phyloP scores from a whole-genome alignment of 345 rosid genomes.

The Punica granatum region DNA sequence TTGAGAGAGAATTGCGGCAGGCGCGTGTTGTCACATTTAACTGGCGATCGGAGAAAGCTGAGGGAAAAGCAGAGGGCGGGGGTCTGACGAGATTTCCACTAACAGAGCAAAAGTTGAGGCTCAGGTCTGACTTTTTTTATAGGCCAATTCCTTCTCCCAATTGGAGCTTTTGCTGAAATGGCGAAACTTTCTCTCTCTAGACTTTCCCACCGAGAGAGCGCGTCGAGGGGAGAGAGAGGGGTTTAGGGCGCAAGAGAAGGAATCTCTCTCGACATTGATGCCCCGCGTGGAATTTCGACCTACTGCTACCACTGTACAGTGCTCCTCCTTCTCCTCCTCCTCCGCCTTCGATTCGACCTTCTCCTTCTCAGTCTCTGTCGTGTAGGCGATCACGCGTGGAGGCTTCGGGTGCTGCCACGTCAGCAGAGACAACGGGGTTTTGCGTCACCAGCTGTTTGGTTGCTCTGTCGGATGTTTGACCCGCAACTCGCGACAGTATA shows the following conservation, averaged over 20 bases:
- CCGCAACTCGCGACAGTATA: background rate
- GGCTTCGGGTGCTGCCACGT: slow-evolving; percentile 2
- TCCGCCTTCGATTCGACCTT: too few relatives aligned
- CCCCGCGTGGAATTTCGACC: too few relatives aligned
- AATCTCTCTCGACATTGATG: background rate
- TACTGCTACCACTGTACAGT: background rate
- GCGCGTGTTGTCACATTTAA: background rate
- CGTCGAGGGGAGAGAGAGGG: slow-evolving; percentile 1
- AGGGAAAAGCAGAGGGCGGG: slow-evolving; percentile 8
- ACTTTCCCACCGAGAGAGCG: background rate
- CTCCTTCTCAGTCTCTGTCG: background rate
- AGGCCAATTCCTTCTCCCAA: slow-evolving; percentile 1
- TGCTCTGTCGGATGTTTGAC: background rate
- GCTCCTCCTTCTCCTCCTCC: background rate
- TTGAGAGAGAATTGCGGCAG: background rate
- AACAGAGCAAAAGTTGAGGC: background rate
- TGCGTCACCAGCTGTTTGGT: background rate
- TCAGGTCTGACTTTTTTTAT: background rate
- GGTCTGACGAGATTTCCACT: slow-evolving; percentile 15
- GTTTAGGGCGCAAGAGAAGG: slow-evolving; percentile 5
- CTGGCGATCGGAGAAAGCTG: background rate
- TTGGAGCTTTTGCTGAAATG: slow-evolving; percentile 5
- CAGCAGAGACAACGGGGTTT: slow-evolving; percentile 4
- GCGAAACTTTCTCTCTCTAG: slow-evolving; percentile 10
- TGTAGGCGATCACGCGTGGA: slow-evolving; percentile 9